phyloP scores from a whole-genome alignment of 2,329 filamentous ascomycete species.

The Dactylella cylindrospora region DNA sequence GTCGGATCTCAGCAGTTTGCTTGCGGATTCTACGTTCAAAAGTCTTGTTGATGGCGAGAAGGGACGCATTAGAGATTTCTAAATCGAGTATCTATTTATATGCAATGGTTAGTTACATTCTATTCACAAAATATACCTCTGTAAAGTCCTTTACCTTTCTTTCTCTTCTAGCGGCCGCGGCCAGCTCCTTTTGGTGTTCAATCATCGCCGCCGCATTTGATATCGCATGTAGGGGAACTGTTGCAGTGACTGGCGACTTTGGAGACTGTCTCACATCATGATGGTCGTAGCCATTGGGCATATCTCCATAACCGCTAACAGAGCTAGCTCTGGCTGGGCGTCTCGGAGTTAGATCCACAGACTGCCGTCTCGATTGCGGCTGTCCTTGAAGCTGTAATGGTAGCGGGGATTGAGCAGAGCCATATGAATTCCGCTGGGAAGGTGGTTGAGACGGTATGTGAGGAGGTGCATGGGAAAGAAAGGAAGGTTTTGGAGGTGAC shows the following conservation, averaged over 20 bases:
- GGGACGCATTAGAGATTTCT: slow-evolving; percentile 92
- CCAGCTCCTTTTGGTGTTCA: slow-evolving; percentile 71
- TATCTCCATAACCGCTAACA: slow-evolving; percentile 15
- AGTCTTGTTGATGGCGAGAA: slow-evolving; percentile 91
- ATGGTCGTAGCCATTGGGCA: slow-evolving; percentile 4
- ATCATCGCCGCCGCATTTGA: slow-evolving; percentile 54
- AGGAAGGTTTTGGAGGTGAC: slow-evolving; percentile 26
- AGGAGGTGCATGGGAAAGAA: slow-evolving; percentile 17
- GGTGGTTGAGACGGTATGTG: slow-evolving; percentile 18
- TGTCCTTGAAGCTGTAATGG: slow-evolving; percentile 57
- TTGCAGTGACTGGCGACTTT: slow-evolving; percentile 39
- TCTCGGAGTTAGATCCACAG: slow-evolving; percentile 22
- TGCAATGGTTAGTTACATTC: slow-evolving; percentile 14
- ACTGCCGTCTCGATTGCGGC: slow-evolving; percentile 55
- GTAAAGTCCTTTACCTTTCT: slow-evolving; percentile 68
- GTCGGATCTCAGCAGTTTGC: slow-evolving; percentile 81
- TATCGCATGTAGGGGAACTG: slow-evolving; percentile 21
- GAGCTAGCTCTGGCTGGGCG: slow-evolving; percentile 22
- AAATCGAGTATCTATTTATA: slow-evolving; percentile 65
- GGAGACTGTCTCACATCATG: slow-evolving; percentile 31
- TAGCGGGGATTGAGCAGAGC: slow-evolving; percentile 50
- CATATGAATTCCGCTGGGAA: slow-evolving; percentile 50
- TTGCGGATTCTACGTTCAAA: slow-evolving; percentile 88
- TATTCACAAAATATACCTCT: neutral
- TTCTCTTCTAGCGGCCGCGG: slow-evolving; percentile 84